Base-by-base conservation (phyloP, 2,329 filamentous ascomycete species). In the Trichoderma sp. region DNA sequence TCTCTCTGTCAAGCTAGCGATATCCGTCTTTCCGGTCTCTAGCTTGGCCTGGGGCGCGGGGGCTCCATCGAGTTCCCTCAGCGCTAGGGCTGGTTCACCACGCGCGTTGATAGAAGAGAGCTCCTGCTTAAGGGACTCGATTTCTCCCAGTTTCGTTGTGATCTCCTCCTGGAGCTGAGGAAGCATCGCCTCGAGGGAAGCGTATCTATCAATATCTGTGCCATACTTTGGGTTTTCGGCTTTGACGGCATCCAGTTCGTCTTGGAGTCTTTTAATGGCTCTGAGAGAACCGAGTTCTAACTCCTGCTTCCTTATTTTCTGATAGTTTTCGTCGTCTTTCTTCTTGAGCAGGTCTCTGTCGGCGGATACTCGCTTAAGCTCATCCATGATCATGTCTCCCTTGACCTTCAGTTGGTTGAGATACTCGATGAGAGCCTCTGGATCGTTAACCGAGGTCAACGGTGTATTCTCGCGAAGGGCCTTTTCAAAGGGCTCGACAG, bases 401-500 rank as follows among this genome's bases (percentile, higher is more conserved):
- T 96, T 94, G 64, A 94, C 79, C 70, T 90, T 94, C 48, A 97
- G 80, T 78, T 97, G 93, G 72, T 90, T 93, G 32, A 99, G 84
- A 75, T 97, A 99, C 78, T 98, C 94, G 7, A 93, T 87, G 37
- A 99, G 84, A 2, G 93, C 90, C 64, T 88, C 87, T 0, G 94
- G 92, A 69, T 99, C 95, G 72, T 84, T 86, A 73, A 99, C 97
- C 17, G 93, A 94, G 5, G 92, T 92, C 39, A 98, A 82, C 2
- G 95, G 94, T 0, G 95, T 99, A 73, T 97, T 92, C 76, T 99
- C 95, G 73, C 93, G 92, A 8, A 99, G 84, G 0, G 91, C 90
- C 65, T 92, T 90, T 80, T 99, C 95, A 77, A 99, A 99, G 0
- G 93, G 91, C 75, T 98, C 95, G 74, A 98, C 96, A 3, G 91